Evolutionary conservation across 768 basidiomycete species (phyloP).

Genomic region (Auriculariales sp.): DNA sequence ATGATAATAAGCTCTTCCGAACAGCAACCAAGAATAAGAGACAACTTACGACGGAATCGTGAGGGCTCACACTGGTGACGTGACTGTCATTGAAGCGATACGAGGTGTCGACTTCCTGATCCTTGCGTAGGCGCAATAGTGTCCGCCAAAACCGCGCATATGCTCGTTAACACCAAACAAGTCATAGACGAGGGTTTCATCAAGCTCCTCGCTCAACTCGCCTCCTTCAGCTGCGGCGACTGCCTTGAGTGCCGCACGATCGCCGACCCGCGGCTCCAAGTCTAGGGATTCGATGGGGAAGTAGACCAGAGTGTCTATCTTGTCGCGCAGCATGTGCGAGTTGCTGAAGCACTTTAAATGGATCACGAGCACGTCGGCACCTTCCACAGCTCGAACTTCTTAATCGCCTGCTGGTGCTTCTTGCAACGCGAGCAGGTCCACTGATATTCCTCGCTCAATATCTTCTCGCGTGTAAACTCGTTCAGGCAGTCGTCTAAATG

Average conservation of each 20-base stretch:
- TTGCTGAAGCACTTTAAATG: slow-evolving; percentile 96
- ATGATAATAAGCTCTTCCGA: slow-evolving; percentile 6
- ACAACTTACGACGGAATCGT: slow-evolving; percentile 70
- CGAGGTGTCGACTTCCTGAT: slow-evolving; percentile 73
- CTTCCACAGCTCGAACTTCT: slow-evolving; percentile 96
- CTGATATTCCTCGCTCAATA: slow-evolving; percentile 85
- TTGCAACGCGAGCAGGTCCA: slow-evolving; percentile 99
- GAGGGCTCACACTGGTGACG: slow-evolving; percentile 46
- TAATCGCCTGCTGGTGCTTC: slow-evolving; percentile 96
- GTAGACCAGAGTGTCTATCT: slow-evolving; percentile 88
- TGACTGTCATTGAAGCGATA: slow-evolving; percentile 96
- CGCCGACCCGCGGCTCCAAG: slow-evolving; percentile 63
- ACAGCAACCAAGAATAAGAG: slow-evolving; percentile 1
- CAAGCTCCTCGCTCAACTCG: slow-evolving; percentile 33
- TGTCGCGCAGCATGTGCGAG: slow-evolving; percentile 68
- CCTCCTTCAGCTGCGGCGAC: slow-evolving; percentile 19
- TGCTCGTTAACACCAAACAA: slow-evolving; percentile 98
- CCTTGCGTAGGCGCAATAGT: slow-evolving; percentile 92
- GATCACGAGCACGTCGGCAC: slow-evolving; percentile 87
- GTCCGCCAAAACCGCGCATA: slow-evolving; percentile 84
- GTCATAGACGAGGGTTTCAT: slow-evolving; percentile 83
- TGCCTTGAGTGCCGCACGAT: slow-evolving; percentile 55
- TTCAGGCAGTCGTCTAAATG: slow-evolving; percentile 81
- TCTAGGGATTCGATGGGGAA: slow-evolving; percentile 86
- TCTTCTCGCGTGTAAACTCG: slow-evolving; percentile 92